phyloP scores from a whole-genome alignment of 1,139 yeast genomes.

The Diutina catenulata region DNA sequence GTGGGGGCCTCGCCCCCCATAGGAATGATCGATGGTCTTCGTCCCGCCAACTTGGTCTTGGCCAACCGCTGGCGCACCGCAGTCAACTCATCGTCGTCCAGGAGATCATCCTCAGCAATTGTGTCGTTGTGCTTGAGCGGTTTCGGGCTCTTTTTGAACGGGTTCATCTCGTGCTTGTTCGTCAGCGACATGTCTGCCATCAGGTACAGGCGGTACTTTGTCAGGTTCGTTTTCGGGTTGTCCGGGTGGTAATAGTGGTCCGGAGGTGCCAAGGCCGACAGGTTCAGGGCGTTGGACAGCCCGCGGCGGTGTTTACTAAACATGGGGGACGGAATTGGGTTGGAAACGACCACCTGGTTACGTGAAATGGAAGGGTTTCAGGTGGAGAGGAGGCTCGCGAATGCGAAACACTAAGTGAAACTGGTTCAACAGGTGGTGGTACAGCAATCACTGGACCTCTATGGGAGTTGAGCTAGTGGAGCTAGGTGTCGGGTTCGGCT shows the following conservation, averaged over 20 bases:
- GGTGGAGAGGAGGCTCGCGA: no score
- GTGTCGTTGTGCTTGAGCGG: conserved; percentile 1
- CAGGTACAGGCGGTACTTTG: background rate
- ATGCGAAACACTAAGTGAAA: no score
- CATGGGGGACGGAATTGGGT: no score
- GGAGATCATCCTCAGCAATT: background rate
- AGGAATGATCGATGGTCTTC: conserved; percentile 2
- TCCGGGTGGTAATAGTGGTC: background rate
- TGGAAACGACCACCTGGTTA: no score
- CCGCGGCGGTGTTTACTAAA: no score
- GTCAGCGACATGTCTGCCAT: background rate
- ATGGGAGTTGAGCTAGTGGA: no score
- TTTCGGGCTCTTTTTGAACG: background rate
- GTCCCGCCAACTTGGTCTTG: background rate
- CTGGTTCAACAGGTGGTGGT: no score
- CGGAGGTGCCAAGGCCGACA: no score
- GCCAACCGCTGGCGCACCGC: background rate
- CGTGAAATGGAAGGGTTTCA: no score
- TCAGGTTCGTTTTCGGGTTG: conserved; percentile 1
- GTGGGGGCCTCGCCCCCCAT: background rate
- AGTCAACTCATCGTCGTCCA: background rate
- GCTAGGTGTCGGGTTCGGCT: no score
- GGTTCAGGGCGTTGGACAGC: no score
- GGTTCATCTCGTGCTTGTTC: background rate
- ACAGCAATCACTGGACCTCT: no score